Evolutionary conservation across 2,329 filamentous ascomycete species (phyloP).

Genomic region (Epichloe glyceriae): DNA sequence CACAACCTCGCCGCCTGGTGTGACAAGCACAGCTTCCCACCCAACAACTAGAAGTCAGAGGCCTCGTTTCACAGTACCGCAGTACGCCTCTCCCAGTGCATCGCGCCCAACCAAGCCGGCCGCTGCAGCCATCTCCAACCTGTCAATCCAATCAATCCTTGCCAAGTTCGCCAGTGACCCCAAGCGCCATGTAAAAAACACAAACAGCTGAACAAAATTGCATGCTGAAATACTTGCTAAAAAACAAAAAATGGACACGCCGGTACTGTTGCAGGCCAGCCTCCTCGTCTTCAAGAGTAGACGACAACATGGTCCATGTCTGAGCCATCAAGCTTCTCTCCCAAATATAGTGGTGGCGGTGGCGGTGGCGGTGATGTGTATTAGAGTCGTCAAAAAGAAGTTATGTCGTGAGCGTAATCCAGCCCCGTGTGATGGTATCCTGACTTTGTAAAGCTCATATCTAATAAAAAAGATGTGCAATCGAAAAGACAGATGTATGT

Average conservation of each 20-base stretch:
- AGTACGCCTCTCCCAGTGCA: constrained; percentile 3
- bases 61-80: neutral
- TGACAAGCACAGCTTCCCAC: constrained; percentile 6
- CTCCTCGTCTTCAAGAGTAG: neutral
- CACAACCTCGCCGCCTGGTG: constrained; percentile 10
- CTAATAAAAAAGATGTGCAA: constrained; percentile 8
- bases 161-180: constrained; percentile 25
- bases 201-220: constrained; percentile 16
- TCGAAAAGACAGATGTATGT: constrained; percentile 2
- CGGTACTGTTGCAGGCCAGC: neutral
- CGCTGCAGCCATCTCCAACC: constrained; percentile 22
- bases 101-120: constrained; percentile 2
- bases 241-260: constrained; percentile 20
- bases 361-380: constrained; percentile 12
- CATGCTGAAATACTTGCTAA: constrained; percentile 22
- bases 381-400: constrained; percentile 21
- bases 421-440: constrained; percentile 13
- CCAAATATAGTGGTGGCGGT: neutral
- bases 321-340: neutral
- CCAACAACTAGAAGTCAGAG: neutral
- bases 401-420: constrained; percentile 17
- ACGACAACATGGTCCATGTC: neutral
- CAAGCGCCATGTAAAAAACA: constrained; percentile 28
- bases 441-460: constrained; percentile 13
- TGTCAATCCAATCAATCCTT: constrained; percentile 21